Percentiles rank a stretch among this genome's conserved stretches.
These are phyloP conservation scores for Dryas alaskensis DNA, from an alignment of 306 rosid genomes.

Conservation along the genomic window DNA sequence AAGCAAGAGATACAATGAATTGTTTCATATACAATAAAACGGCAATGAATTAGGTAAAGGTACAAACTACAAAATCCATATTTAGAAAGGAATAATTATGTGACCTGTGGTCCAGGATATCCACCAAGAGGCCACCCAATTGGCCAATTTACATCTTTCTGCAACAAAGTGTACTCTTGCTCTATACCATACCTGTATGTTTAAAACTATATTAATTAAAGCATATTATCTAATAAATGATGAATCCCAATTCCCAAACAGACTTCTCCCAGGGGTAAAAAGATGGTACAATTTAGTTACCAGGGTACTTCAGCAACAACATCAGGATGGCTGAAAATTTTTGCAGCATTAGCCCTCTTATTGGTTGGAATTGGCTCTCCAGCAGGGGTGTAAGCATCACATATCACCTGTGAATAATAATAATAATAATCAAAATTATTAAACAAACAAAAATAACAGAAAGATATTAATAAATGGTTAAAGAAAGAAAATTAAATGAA, in stretches of 20 bases:
- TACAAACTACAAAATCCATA: too few species aligned
- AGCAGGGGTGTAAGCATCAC: constrained; percentile 63
- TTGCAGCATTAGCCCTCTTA: constrained; percentile 53
- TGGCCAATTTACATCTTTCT: constrained; percentile 57
- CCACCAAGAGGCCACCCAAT: constrained; percentile 75
- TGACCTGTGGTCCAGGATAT: constrained; percentile 48
- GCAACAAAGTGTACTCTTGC: constrained; percentile 61
- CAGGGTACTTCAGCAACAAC: constrained; percentile 61
- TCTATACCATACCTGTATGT: constrained; percentile 60
- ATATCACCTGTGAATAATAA: constrained; percentile 18
- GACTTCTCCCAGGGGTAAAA: neutral
- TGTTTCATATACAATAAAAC: too few species aligned
- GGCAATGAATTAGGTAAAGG: too few species aligned
- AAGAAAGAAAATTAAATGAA: neutral
- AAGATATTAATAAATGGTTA: neutral
- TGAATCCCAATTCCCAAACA: neutral
- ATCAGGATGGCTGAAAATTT: constrained; percentile 51
- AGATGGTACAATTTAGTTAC: constrained; percentile 17
- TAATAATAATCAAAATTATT: neutral
- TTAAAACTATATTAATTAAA: neutral
- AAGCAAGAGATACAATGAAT: too few species aligned
- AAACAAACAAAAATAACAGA: neutral
- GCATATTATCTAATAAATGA: too few species aligned
- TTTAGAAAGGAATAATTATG: neutral
- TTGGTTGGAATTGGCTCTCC: constrained; percentile 66